Base-by-base conservation (phyloP, 306 rosid species). In the Sicyos baderoa region DNA sequence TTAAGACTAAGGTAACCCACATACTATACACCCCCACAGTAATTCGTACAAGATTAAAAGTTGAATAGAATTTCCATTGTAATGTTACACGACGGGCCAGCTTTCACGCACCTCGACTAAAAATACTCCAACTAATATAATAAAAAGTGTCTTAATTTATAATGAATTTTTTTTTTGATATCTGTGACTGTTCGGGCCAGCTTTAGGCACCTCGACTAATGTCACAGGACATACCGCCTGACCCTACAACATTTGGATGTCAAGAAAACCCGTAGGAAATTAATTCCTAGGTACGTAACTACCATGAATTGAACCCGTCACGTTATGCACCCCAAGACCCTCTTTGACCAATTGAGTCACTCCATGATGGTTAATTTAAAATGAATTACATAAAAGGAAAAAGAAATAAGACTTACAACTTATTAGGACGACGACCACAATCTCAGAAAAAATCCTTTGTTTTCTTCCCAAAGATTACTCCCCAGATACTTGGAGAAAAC, bases 391-490 rank as follows among this genome's bases (percentile, higher is more conserved):
- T 48, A 19, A 53, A 13, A 54, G 74, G 37, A 23, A 60, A 13
- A 60, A 21, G 27, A 54, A 70, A 74, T 54, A 27, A 70, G 63
- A 56, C 76, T 70, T 51, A 75, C 78, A 72, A 23, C 1, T 59
- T 54, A 0, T 14, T 1, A 70, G 14, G 72, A 40, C 67, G 15
- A 40, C 63, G 37, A 18, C 23, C 69, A 64, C 55, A 35, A 71
- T 71, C 74, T 82, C 79, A 86, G 75, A 83, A 91, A 27, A 87
- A 79, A 17, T 49, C 80, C 73, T 78, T 58, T 4, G n/a, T 61
- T 73, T 82, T 82, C 81, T 91, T 91, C 66, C 87, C 88, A 35
- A 91, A 83, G 74, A 91, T 79, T 18, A 89, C 94, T 80, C 89
- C 91, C 94, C 94, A 82, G 72, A 87, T 80, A 48, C 69, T 32